Percentiles rank a stretch among this genome's conserved stretches.
Conservation (phyloP, 108 stramenopile genomes). For the Epithemia pelagica region DNA sequence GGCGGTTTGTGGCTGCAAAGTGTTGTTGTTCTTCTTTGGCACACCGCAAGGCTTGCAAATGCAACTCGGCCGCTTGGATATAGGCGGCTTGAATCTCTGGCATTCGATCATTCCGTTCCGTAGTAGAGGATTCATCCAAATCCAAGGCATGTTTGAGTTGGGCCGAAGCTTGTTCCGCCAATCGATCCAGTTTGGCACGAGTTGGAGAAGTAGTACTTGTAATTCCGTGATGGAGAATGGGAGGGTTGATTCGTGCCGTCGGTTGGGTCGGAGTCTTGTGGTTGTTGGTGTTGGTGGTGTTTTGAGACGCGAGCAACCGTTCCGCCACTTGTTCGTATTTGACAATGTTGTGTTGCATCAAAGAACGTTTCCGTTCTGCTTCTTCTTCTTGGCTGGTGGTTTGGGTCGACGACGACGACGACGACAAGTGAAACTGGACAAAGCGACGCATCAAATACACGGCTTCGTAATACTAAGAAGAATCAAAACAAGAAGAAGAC, state of each 20-base stretch:
- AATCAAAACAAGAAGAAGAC: neutral
- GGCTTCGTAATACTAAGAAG: constrained; percentile 52
- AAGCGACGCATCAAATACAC: constrained; percentile 47
- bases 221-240: too few relatives aligned
- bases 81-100: constrained; percentile 27
- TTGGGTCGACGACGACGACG: too few relatives aligned
- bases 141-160: constrained; percentile 38
- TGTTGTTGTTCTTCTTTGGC: constrained; percentile 10
- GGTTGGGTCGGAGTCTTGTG: too few relatives aligned
- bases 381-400: neutral
- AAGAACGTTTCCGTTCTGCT: neutral
- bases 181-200: too few relatives aligned
- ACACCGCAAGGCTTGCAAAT: constrained; percentile 37
- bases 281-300: too few relatives aligned
- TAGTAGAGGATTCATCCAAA: constrained; percentile 41
- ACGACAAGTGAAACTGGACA: constrained; percentile 10
- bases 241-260: neutral
- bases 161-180: constrained; percentile 27
- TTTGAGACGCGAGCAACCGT: too few relatives aligned
- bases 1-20: neutral
- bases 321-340: too few relatives aligned
- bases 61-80: constrained; percentile 42
- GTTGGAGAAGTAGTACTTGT: too few relatives aligned
- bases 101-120: constrained; percentile 9
- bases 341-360: constrained; percentile 7